These are phyloP conservation scores for Mycena citricolor DNA, from an alignment of 1,284 basidiomycete genomes.

Conservation along the genomic window DNA sequence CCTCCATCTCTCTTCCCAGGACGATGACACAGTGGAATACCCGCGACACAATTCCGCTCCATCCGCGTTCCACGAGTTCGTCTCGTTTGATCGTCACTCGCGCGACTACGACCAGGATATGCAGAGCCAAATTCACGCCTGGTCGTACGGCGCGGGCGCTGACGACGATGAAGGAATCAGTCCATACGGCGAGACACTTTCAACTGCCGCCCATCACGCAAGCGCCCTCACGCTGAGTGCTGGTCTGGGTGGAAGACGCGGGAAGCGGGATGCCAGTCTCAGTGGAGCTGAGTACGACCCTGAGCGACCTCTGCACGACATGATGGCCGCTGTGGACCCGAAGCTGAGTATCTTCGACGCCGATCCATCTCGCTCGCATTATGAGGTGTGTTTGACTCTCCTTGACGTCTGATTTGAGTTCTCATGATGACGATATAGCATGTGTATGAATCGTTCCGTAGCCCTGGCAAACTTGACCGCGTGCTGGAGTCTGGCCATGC, in stretches of 20 bases:
- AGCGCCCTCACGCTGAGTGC: constrained; percentile 84
- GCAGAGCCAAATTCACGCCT: constrained; percentile 53
- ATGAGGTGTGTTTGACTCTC: constrained; percentile 37
- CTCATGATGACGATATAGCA: constrained; percentile 44
- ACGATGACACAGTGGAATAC: constrained; percentile 57
- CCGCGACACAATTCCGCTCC: constrained; percentile 63
- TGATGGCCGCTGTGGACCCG: constrained; percentile 58
- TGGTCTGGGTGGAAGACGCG: constrained; percentile 60
- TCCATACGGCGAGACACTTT: constrained; percentile 69
- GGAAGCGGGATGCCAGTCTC: constrained; percentile 54
- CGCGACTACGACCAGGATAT: constrained; percentile 54
- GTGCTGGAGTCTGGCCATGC: constrained; percentile 54
- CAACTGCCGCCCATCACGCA: constrained; percentile 84
- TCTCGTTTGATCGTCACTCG: constrained; percentile 60
- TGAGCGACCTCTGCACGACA: constrained; percentile 75
- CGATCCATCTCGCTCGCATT: constrained; percentile 42
- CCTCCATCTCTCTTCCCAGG: constrained; percentile 57
- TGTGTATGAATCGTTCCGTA: constrained; percentile 30
- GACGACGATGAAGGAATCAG: constrained; percentile 64
- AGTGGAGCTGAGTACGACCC: constrained; percentile 86
- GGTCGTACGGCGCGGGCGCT: constrained; percentile 59
- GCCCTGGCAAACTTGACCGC: constrained; percentile 62
- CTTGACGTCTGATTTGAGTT: constrained; percentile 30
- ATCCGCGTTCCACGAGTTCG: constrained; percentile 51
- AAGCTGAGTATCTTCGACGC: constrained; percentile 52